phyloP scores from a whole-genome alignment of 768 basidiomycete genomes.

The Lactifluus pinguis region DNA sequence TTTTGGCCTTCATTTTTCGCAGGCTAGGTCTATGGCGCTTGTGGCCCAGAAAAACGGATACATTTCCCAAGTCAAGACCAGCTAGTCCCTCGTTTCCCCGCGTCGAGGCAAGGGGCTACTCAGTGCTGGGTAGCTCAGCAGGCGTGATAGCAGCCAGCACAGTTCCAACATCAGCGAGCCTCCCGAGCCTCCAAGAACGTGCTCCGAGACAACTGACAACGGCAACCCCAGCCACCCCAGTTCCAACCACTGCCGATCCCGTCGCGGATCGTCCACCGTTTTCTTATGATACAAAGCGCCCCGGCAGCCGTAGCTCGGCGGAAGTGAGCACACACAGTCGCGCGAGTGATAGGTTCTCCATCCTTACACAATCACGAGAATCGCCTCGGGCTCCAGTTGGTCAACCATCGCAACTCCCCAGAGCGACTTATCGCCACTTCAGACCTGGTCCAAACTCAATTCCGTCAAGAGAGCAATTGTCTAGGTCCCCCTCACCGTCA shows the following conservation, averaged over 20 bases:
- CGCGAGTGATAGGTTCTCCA: constrained; percentile 7
- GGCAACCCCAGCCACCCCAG: neutral
- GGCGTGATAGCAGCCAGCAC: neutral
- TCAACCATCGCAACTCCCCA: neutral
- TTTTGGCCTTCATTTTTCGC: constrained; percentile 2
- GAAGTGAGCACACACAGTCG: constrained; percentile 6
- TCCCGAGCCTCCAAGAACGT: neutral
- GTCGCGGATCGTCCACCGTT: neutral
- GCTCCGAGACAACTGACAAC: neutral
- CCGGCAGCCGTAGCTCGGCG: neutral
- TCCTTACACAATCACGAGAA: neutral
- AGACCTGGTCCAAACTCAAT: neutral
- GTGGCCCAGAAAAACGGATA: neutral
- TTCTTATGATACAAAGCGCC: neutral
- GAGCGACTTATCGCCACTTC: constrained; percentile 1
- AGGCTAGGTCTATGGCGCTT: neutral
- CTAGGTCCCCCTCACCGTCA: neutral
- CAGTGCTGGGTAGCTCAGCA: neutral
- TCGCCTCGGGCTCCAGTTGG: neutral
- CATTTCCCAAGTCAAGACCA: neutral
- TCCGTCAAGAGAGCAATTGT: neutral
- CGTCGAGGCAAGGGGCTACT: neutral
- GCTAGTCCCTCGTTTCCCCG: neutral
- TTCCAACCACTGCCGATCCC: neutral
- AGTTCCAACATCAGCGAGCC: constrained; percentile 2